Conservation (phyloP, 371 early-diverging fungal species). For the Chytridium lagenaria region DNA sequence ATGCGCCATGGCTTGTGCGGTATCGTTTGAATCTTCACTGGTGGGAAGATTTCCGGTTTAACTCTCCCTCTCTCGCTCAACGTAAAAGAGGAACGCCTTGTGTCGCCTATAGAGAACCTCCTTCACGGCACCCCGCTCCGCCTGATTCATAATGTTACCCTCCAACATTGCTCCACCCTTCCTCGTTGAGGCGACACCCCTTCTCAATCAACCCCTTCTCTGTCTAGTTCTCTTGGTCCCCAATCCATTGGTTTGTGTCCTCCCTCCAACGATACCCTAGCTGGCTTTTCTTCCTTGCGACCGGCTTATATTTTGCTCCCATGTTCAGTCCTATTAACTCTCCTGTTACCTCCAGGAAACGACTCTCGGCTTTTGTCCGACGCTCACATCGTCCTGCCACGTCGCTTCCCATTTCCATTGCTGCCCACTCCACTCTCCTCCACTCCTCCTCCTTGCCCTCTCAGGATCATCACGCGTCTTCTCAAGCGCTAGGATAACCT, state of each 20-base stretch:
- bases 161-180: not conserved
- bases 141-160: not conserved
- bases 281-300: constrained; percentile 29
- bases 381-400: not conserved
- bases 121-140: not conserved
- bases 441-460: no score
- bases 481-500: no score
- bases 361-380: not conserved
- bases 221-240: not conserved
- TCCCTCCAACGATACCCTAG: constrained; percentile 7
- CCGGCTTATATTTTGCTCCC: constrained; percentile 32
- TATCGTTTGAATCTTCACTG: no score
- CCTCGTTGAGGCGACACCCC: not conserved
- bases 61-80: no score
- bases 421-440: no score
- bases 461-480: no score
- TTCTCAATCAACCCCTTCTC: not conserved
- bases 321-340: not conserved
- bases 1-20: no score
- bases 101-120: not conserved
- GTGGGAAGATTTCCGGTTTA: no score
- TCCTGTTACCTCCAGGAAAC: not conserved
- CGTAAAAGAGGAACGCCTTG: not conserved
- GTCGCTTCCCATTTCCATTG: no score
- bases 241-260: constrained; percentile 20